These are phyloP conservation scores for Zoysia japonica DNA, from an alignment of 176 grass and related monocot species.

Conservation along the genomic window DNA sequence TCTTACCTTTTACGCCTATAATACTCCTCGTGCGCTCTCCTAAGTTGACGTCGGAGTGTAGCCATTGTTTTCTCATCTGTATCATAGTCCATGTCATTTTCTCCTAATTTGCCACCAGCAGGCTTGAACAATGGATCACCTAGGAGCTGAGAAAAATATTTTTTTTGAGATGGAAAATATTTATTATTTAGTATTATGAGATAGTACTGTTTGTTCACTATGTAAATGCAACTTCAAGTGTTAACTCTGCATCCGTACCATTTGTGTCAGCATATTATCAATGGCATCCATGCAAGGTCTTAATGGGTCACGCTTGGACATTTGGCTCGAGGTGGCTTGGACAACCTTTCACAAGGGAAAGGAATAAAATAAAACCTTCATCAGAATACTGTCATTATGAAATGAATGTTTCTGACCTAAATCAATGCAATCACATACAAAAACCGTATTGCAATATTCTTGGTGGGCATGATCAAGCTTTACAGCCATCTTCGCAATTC, in stretches of 20 bases:
- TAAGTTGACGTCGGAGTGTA: conserved; percentile 72
- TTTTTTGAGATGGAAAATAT: background rate
- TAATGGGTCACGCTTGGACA: conserved; percentile 91
- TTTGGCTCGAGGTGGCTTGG: conserved; percentile 92
- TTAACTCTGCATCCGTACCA: conserved; percentile 57
- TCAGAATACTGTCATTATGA: conserved; percentile 22
- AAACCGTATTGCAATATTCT: conserved; percentile 94
- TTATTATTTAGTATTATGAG: background rate
- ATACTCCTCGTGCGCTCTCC: conserved; percentile 78
- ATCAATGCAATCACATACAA: conserved; percentile 50
- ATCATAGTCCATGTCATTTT: conserved; percentile 98
- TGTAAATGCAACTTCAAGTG: conserved; percentile 24
- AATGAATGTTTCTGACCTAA: background rate
- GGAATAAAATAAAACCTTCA: background rate
- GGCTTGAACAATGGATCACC: conserved; percentile 77
- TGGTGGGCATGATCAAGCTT: conserved; percentile 94
- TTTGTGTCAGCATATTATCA: conserved; percentile 77
- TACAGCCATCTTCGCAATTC: conserved; percentile 82
- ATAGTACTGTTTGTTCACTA: conserved; percentile 32
- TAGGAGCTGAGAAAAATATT: conserved; percentile 45
- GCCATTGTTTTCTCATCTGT: conserved; percentile 95
- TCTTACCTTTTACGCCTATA: conserved; percentile 79
- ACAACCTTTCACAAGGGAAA: conserved; percentile 58
- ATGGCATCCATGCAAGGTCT: conserved; percentile 87
- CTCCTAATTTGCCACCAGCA: conserved; percentile 73